These are phyloP conservation scores for Fagopyrum esculentum DNA, from an alignment of 148 eudicot genomes.

Conservation along the genomic window DNA sequence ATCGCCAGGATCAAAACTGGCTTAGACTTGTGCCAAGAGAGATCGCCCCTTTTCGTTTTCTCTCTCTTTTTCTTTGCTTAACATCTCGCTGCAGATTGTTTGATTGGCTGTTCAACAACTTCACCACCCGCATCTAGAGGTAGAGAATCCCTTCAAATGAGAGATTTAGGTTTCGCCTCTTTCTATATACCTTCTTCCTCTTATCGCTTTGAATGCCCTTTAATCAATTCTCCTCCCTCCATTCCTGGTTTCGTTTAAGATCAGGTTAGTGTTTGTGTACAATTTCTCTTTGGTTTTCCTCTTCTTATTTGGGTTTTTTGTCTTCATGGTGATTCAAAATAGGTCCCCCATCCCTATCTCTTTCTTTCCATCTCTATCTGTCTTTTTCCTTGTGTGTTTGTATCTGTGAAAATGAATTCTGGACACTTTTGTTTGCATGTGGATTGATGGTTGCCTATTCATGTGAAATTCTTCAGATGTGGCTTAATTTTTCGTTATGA, in stretches of 20 bases:
- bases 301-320: neutral
- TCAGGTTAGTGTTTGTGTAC: neutral
- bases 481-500: neutral
- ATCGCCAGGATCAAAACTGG: neutral
- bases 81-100: too few relatives aligned
- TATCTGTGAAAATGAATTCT: neutral
- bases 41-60: neutral
- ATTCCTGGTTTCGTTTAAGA: neutral
- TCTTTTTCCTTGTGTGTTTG: neutral
- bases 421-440: constrained; percentile 1
- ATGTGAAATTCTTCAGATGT: neutral
- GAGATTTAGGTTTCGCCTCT: neutral
- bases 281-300: neutral
- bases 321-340: neutral
- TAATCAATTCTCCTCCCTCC: neutral
- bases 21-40: neutral
- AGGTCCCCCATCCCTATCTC: constrained; percentile 3
- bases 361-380: neutral
- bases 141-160: neutral
- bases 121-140: neutral
- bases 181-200: neutral
- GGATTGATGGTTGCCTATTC: neutral
- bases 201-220: neutral
- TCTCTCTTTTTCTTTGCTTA: neutral
- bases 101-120: neutral